Evolutionary conservation across 345 rosid genomes (phyloP).

Genomic region (Sisymbrium irio): DNA sequence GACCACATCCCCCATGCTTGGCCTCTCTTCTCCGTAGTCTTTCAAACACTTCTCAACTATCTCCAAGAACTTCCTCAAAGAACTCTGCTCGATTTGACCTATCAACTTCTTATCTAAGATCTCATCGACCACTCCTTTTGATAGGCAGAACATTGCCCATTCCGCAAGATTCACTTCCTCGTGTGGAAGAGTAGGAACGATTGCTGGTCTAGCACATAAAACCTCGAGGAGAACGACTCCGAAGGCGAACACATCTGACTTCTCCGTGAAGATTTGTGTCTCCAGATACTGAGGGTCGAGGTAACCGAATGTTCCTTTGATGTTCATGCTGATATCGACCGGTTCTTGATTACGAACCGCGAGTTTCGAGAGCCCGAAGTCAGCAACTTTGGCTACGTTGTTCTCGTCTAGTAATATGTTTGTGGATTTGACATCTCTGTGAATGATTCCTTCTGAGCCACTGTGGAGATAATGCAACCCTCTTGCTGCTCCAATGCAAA

Average conservation of each 20-base stretch:
- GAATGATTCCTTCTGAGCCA: conserved; percentile 38
- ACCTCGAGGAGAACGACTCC: conserved; percentile 37
- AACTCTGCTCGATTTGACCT: conserved; percentile 17
- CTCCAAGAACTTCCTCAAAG: conserved; percentile 45
- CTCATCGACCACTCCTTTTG: conserved; percentile 13
- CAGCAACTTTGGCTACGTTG: conserved; percentile 25
- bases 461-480: conserved; percentile 34
- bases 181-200: neutral
- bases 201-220: conserved; percentile 31
- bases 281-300: conserved; percentile 26
- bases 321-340: neutral
- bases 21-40: conserved; percentile 48
- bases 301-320: conserved; percentile 38
- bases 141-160: conserved; percentile 21
- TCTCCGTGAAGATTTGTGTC: conserved; percentile 16
- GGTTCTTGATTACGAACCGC: conserved; percentile 32
- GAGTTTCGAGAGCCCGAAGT: conserved; percentile 33
- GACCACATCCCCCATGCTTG: conserved; percentile 54
- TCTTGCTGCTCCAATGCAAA: conserved; percentile 37
- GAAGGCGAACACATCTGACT: conserved; percentile 31
- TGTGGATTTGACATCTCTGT: conserved; percentile 37
- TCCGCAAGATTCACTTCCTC: conserved; percentile 29
- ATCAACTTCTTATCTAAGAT: conserved; percentile 15
- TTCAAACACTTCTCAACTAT: conserved; percentile 58
- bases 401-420: conserved; percentile 37